A percentile compares a stretch with the other conserved stretches of the same genome.
These are phyloP conservation scores for Lyophyllum shimeji DNA, from an alignment of 768 basidiomycete genomes.

Conservation along the genomic window DNA sequence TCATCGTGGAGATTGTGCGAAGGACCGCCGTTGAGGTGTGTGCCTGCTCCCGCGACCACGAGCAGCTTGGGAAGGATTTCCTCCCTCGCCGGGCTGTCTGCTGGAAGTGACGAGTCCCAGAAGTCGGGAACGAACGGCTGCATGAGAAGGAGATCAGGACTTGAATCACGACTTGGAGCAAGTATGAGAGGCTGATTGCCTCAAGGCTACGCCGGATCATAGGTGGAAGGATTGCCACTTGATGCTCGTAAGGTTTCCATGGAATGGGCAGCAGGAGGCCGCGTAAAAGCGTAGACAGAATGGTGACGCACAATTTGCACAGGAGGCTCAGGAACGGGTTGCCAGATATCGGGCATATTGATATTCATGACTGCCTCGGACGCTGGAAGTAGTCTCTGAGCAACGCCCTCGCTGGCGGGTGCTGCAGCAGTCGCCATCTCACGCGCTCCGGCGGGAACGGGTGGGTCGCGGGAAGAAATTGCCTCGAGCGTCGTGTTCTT, in stretches of 20 bases:
- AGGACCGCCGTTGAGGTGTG: constrained; percentile 35
- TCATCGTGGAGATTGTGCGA: constrained; percentile 35
- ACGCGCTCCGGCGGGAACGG: constrained; percentile 24
- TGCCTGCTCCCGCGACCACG: constrained; percentile 40
- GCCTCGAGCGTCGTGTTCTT: constrained; percentile 23
- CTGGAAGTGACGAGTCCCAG: constrained; percentile 35
- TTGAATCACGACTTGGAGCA: neutral
- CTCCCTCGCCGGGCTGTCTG: constrained; percentile 16
- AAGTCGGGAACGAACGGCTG: constrained; percentile 50
- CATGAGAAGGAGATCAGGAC: neutral
- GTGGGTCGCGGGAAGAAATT: constrained; percentile 17
- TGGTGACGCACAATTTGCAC: constrained; percentile 58
- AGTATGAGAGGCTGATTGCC: neutral
- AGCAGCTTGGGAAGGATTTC: constrained; percentile 40
- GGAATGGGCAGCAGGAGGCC: neutral
- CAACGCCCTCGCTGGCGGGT: constrained; percentile 26
- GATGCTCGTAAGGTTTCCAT: neutral
- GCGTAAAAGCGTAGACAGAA: constrained; percentile 16
- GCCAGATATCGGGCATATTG: constrained; percentile 55
- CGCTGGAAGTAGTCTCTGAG: constrained; percentile 44
- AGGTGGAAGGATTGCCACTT: neutral
- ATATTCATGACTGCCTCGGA: constrained; percentile 43
- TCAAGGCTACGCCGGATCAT: neutral
- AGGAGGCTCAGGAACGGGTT: constrained; percentile 38
- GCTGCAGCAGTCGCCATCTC: constrained; percentile 22